These are phyloP conservation scores for Lentinula novae-zelandiae DNA, from an alignment of 1,284 basidiomycete species.

Conservation along the genomic window DNA sequence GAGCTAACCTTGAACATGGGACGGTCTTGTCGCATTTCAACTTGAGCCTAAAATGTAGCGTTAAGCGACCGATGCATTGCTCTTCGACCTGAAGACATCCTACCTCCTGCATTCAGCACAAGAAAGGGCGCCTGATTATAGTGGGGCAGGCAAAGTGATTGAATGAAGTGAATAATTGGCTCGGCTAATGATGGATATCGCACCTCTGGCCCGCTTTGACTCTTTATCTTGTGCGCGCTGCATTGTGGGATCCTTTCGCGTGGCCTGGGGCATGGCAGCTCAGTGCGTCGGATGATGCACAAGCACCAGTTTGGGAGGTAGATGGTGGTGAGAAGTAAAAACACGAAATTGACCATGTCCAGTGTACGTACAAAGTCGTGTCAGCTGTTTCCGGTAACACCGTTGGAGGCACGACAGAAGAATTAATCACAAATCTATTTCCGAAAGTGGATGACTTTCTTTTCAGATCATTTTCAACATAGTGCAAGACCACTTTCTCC, in stretches of 20 bases:
- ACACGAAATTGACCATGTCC: conserved; percentile 8
- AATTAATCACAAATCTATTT: neutral
- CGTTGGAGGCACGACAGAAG: neutral
- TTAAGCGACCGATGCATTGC: neutral
- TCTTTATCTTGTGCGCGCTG: conserved; percentile 47
- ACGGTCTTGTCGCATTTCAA: conserved; percentile 75
- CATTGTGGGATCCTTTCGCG: conserved; percentile 34
- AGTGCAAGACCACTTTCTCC: neutral
- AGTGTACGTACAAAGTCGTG: conserved; percentile 1
- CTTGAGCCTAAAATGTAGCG: conserved; percentile 47
- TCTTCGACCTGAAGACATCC: conserved; percentile 16
- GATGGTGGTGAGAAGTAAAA: conserved; percentile 14
- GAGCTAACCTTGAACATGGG: conserved; percentile 59
- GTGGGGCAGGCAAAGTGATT: neutral
- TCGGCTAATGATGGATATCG: neutral
- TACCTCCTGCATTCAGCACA: conserved; percentile 73
- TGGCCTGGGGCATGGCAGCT: conserved; percentile 35
- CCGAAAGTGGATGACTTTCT: neutral
- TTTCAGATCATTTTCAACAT: neutral
- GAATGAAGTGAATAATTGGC: neutral
- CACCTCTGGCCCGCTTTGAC: conserved; percentile 61
- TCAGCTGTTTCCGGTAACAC: neutral
- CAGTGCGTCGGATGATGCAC: neutral
- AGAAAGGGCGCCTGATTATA: conserved; percentile 50
- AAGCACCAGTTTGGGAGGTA: neutral